phyloP scores from a whole-genome alignment of 192 early-diverging fungal genomes.

The Linnemannia hyalina region DNA sequence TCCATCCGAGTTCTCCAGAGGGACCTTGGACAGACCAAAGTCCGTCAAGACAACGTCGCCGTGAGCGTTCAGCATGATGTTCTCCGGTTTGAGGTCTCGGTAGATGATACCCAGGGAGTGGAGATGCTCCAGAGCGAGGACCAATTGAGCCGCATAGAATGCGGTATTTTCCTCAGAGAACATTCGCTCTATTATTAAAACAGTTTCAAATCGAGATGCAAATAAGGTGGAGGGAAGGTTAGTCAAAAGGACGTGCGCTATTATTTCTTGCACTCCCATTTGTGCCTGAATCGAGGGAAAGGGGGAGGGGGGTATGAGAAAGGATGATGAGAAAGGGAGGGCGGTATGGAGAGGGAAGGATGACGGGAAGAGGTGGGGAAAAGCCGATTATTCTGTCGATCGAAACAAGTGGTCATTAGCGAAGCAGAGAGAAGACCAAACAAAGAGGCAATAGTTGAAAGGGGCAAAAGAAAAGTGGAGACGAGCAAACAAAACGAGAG shows the following conservation, averaged over 20 bases:
- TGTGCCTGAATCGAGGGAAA: background rate
- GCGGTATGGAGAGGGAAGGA: background rate
- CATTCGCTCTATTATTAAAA: conserved; percentile 61
- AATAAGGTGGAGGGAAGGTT: background rate
- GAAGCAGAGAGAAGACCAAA: background rate
- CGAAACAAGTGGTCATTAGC: background rate
- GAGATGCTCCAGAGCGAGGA: conserved; percentile 89
- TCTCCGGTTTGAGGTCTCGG: conserved; percentile 84
- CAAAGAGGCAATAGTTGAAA: background rate
- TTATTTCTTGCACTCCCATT: background rate
- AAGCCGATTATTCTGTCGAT: background rate
- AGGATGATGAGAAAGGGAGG: background rate
- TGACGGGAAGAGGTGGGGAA: background rate
- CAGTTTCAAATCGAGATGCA: background rate
- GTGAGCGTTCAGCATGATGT: conserved; percentile 76
- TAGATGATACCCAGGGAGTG: conserved; percentile 93
- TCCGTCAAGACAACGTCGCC: conserved; percentile 93
- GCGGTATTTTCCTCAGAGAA: conserved; percentile 85
- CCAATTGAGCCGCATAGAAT: conserved; percentile 91
- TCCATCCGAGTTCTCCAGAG: conserved; percentile 60
- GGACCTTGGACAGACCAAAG: conserved; percentile 94
- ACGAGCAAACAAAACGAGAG: background rate
- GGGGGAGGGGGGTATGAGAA: background rate
- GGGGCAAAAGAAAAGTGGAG: background rate
- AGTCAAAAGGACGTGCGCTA: conserved; percentile 22